Evolutionary conservation across 2,329 filamentous ascomycete genomes (phyloP), one percentile per base, ranked within the genome.

Genomic region (Aureobasidium sp.): DNA sequence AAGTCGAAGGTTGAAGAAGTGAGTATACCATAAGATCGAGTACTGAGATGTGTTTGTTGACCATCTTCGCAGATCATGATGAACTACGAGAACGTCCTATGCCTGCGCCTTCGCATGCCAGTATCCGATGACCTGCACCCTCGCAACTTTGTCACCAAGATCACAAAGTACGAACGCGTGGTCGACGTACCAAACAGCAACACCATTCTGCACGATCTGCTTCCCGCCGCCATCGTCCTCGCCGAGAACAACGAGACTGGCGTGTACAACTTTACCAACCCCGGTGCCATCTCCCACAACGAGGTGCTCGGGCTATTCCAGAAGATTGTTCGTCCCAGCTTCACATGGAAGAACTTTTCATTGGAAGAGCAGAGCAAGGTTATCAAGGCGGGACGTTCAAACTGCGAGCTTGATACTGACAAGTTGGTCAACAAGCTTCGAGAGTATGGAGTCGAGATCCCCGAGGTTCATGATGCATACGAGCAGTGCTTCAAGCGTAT

Each of bases 201-300:
- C 76, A 85, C 83, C 48, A 82, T 88, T 67, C 79, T 88, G 48
- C 78, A 81, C 65, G 83, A 87, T 68, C 81, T 88, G 52, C 77
- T 88, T 22, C 85, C 85, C 12, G 80, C 81, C 14, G 81, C 83
- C 2, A 77, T 87, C 64, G 70, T 85, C 49, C 74, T 87, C 66
- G 81, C 85, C 31, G 82, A 86, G 71, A 78, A 85, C 73, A 74
- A 76, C 44, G 85, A 87, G 45, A 82, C 79, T 1, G 85, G 85
- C 19, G 76, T 88, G 66, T 87, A 85, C 74, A 88, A 88, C 75
- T 87, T 88, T 72, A 87, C 85, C 64, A 88, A 88, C 74, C 85
- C 85, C 0, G 85, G 85, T 14, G 82, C 84, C 65, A 87, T 88
- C 70, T 85, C 83, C n/a, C 85, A 88, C 74, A 88, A 88, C 71